Percentiles rank a stretch among this genome's conserved stretches.
Conservation (phyloP, 2,329 filamentous ascomycete species). For the Paecilomyces fulvus region DNA sequence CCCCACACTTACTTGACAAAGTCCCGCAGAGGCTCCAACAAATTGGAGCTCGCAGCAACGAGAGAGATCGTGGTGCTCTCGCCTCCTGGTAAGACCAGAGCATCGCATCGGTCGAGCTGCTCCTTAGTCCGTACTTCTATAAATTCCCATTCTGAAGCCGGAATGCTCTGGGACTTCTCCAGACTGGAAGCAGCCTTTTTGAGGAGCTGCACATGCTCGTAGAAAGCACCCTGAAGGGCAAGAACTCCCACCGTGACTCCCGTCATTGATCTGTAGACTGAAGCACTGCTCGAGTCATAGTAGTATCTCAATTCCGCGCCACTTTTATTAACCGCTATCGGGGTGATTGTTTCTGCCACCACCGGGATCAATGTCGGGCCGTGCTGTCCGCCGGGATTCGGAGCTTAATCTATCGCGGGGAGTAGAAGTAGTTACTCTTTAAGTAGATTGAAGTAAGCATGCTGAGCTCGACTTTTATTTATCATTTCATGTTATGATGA, state of each 20-base stretch:
- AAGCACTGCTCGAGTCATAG: background rate
- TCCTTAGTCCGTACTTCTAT: constrained; percentile 69
- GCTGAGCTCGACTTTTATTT: too few species aligned
- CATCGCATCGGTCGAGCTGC: constrained; percentile 67
- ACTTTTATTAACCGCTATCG: background rate
- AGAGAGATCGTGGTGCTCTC: constrained; percentile 92
- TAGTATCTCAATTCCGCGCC: background rate
- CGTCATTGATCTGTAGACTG: constrained; percentile 12
- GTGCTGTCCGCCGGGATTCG: constrained; percentile 14
- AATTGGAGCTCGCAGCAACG: constrained; percentile 69
- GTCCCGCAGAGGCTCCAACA: constrained; percentile 74
- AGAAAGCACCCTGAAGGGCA: constrained; percentile 85
- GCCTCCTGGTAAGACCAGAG: constrained; percentile 81
- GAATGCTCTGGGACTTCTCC: constrained; percentile 8
- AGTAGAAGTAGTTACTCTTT: too few species aligned
- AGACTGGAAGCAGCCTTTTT: constrained; percentile 55
- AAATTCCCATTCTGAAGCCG: constrained; percentile 47
- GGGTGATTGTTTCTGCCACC: background rate
- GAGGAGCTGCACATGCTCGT: constrained; percentile 75
- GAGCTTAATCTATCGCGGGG: too few species aligned
- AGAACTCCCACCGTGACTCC: constrained; percentile 52
- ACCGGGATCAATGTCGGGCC: constrained; percentile 7
- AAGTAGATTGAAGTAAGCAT: too few species aligned
- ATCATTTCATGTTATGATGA: too few species aligned
- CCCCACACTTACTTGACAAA: constrained; percentile 72